Evolutionary conservation across 495 filamentous ascomycete species (phyloP).

Genomic region (Viridothelium virens): DNA sequence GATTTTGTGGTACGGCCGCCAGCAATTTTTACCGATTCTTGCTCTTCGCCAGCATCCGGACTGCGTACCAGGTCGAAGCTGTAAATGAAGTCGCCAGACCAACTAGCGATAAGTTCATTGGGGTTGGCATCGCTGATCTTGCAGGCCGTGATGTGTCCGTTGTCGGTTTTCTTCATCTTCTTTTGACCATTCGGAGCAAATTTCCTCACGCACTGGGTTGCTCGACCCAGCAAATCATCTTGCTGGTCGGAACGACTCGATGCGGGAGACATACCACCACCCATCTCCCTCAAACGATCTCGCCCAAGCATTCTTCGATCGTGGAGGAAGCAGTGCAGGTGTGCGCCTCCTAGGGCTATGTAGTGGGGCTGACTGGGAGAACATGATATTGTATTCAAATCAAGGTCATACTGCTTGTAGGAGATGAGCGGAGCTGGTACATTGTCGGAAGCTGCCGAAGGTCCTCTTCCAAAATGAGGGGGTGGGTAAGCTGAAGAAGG

Average conservation of each 20-base stretch:
- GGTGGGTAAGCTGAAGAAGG: slow-evolving; percentile 58
- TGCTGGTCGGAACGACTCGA: slow-evolving; percentile 36
- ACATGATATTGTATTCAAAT: slow-evolving; percentile 70
- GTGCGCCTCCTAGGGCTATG: slow-evolving; percentile 65
- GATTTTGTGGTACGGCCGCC: slow-evolving; percentile 28
- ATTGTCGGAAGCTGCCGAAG: slow-evolving; percentile 47
- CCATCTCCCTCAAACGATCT: slow-evolving; percentile 48
- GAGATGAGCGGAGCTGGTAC: slow-evolving; percentile 64
- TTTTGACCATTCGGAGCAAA: slow-evolving; percentile 57
- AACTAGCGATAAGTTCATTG: slow-evolving; percentile 66
- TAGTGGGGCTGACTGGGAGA: slow-evolving; percentile 67
- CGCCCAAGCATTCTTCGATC: slow-evolving; percentile 67
- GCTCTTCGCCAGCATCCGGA: slow-evolving; percentile 46
- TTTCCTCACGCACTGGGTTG: slow-evolving; percentile 61
- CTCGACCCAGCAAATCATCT: slow-evolving; percentile 53
- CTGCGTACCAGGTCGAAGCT: slow-evolving; percentile 62
- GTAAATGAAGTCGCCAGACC: slow-evolving; percentile 70
- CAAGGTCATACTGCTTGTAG: slow-evolving; percentile 57
- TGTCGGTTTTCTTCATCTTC: slow-evolving; percentile 46
- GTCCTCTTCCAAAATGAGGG: slow-evolving; percentile 45
- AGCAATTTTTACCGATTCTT: slow-evolving; percentile 20
- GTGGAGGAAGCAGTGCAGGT: slow-evolving; percentile 68
- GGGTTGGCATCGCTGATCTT: slow-evolving; percentile 73
- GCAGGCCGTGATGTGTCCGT: slow-evolving; percentile 67
- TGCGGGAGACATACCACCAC: slow-evolving; percentile 37